Conservation (phyloP, 2,329 filamentous ascomycete species). For the Alternaria metachromatica region DNA sequence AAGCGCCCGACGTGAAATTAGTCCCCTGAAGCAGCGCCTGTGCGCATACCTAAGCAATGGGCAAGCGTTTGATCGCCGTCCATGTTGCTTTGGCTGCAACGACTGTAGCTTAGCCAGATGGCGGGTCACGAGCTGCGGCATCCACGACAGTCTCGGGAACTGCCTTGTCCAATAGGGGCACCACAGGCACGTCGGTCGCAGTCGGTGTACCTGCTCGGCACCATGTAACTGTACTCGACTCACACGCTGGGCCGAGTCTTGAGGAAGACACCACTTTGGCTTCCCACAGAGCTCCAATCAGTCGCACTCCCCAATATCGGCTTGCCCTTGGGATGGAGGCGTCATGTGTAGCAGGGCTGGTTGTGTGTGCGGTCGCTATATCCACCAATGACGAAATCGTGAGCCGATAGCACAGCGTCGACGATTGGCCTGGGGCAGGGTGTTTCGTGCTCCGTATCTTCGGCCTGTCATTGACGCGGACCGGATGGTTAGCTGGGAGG, state of each 20-base stretch:
- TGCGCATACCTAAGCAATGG: conserved; percentile 41
- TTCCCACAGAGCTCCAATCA: background rate
- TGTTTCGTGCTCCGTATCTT: conserved; percentile 12
- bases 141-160: conserved; percentile 29
- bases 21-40: conserved; percentile 41
- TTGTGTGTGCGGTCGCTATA: conserved; percentile 17
- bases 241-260: background rate
- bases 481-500: conserved; percentile 19
- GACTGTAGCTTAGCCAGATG: conserved; percentile 33
- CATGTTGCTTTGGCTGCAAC: conserved; percentile 34
- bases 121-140: conserved; percentile 30
- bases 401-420: background rate
- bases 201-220: conserved; percentile 34
- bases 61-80: conserved; percentile 51
- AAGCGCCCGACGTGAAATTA: conserved; percentile 32
- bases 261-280: background rate
- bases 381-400: conserved; percentile 23
- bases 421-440: background rate
- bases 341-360: conserved; percentile 17
- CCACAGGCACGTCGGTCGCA: conserved; percentile 10
- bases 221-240: conserved; percentile 21
- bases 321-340: background rate
- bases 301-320: background rate
- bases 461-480: conserved; percentile 19
- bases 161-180: conserved; percentile 24